Percentiles rank a stretch among this genome's conserved stretches.
Conservation (phyloP, 2,329 filamentous ascomycete species). For the Nigrospora sphaerica region DNA sequence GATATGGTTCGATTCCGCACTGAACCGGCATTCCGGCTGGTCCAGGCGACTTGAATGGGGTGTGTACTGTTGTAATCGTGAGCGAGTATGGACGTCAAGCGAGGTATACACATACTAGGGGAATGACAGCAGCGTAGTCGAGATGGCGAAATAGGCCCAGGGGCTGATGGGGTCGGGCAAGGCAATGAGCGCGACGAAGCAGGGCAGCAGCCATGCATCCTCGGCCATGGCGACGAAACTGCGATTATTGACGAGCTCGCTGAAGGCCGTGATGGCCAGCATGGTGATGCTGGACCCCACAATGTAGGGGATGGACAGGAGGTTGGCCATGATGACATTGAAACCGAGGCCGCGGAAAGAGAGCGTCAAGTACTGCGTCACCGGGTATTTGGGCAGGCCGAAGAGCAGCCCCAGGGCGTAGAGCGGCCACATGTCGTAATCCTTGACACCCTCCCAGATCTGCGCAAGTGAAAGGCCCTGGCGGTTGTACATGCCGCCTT, state of each 20-base stretch:
- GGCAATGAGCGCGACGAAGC: constrained; percentile 38
- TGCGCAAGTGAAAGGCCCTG: constrained; percentile 39
- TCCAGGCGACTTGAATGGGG: constrained; percentile 53
- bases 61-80: constrained; percentile 24
- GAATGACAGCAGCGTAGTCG: constrained; percentile 40
- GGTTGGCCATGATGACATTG: constrained; percentile 42
- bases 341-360: constrained; percentile 16
- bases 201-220: constrained; percentile 47
- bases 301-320: constrained; percentile 43
- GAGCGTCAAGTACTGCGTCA: constrained; percentile 19
- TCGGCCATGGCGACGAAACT: constrained; percentile 40
- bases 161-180: constrained; percentile 26
- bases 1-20: constrained; percentile 50
- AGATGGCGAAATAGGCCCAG: constrained; percentile 43
- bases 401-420: constrained; percentile 41
- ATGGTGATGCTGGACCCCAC: constrained; percentile 30
- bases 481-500: constrained; percentile 51
- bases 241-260: constrained; percentile 40
- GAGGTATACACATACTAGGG: constrained; percentile 31
- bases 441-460: constrained; percentile 40
- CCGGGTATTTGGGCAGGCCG: constrained; percentile 24
- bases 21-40: constrained; percentile 48
- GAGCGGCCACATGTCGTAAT: constrained; percentile 51
- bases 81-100: background rate
- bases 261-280: constrained; percentile 40